These are phyloP conservation scores for Houttuynia cordata DNA, from an alignment of 164 flowering plant species.

Conservation along the genomic window DNA sequence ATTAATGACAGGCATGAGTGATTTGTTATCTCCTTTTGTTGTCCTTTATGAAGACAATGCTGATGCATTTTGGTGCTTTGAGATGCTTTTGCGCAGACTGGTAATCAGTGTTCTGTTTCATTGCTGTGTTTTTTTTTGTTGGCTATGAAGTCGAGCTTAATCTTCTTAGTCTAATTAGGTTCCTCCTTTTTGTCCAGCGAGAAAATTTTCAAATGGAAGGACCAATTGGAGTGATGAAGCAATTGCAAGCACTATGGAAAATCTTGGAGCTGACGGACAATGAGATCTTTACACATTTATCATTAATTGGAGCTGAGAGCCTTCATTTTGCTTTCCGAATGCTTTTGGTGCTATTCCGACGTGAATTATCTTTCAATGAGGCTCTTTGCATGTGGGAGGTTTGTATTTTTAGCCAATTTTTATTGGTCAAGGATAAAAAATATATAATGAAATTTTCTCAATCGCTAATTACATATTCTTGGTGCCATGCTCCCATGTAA, in stretches of 20 bases:
- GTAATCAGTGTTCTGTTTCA: conserved; percentile 20
- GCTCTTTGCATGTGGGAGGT: conserved; percentile 98
- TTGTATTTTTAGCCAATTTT: too few relatives aligned
- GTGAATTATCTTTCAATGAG: conserved; percentile 71
- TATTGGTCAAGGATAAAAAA: background rate
- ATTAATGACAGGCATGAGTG: conserved; percentile 73
- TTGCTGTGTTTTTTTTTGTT: background rate
- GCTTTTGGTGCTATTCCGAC: conserved; percentile 84
- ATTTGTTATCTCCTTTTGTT: conserved; percentile 80
- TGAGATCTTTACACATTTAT: conserved; percentile 65
- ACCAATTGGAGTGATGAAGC: conserved; percentile 81
- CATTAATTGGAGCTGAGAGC: conserved; percentile 76
- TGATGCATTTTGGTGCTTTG: conserved; percentile 98
- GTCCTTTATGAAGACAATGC: conserved; percentile 87
- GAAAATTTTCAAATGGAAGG: conserved; percentile 89
- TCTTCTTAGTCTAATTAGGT: background rate
- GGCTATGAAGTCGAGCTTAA: background rate
- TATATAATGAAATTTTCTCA: background rate
- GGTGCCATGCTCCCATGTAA: too few relatives aligned
- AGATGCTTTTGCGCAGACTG: conserved; percentile 91
- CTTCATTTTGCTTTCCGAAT: conserved; percentile 90
- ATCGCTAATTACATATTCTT: too few relatives aligned
- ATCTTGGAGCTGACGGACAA: conserved; percentile 61
- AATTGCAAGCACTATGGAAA: conserved; percentile 61
- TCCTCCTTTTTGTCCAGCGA: conserved; percentile 35